Percentiles rank a stretch among this genome's conserved stretches.
Conservation (phyloP, 2,329 filamentous ascomycete genomes). For the Fusarium verticillioides region DNA sequence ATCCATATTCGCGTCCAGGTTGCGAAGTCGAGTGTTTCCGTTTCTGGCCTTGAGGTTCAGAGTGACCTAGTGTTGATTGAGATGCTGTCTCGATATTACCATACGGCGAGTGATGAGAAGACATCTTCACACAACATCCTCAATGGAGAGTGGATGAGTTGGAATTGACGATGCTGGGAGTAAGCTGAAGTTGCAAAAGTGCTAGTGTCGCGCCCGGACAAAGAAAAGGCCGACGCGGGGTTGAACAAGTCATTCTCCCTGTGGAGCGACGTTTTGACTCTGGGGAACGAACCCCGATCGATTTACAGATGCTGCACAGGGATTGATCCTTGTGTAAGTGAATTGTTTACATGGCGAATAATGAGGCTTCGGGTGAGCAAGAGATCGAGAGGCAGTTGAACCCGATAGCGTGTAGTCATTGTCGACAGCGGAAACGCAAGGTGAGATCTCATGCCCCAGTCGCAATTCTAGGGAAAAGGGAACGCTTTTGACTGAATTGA, state of each 20-base stretch:
- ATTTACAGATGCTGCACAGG: not conserved
- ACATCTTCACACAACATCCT: conserved; percentile 32
- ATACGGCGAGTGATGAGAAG: conserved; percentile 45
- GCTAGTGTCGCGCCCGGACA: conserved; percentile 37
- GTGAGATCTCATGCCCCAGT: conserved; percentile 25
- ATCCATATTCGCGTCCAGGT: conserved; percentile 48
- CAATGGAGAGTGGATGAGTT: not conserved
- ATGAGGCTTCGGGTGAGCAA: conserved; percentile 3
- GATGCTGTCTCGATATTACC: conserved; percentile 44
- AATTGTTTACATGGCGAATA: conserved; percentile 30
- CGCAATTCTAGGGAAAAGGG: too few relatives aligned
- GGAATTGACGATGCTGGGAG: not conserved
- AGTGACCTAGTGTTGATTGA: conserved; percentile 37
- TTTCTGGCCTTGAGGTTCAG: conserved; percentile 40
- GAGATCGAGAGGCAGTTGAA: conserved; percentile 36
- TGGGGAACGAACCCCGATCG: not conserved
- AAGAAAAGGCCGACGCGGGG: conserved; percentile 45
- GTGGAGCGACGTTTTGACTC: not conserved
- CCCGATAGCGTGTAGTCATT: conserved; percentile 49
- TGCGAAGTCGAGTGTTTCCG: conserved; percentile 46
- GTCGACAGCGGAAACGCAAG: conserved; percentile 49
- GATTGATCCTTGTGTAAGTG: conserved; percentile 1
- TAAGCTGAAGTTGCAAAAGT: not conserved
- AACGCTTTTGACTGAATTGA: not conserved
- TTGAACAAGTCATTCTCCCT: conserved; percentile 2